Evolutionary conservation across 257 asterid species (phyloP), one percentile per base, ranked within the genome.

Genomic region (Petunia secreta): DNA sequence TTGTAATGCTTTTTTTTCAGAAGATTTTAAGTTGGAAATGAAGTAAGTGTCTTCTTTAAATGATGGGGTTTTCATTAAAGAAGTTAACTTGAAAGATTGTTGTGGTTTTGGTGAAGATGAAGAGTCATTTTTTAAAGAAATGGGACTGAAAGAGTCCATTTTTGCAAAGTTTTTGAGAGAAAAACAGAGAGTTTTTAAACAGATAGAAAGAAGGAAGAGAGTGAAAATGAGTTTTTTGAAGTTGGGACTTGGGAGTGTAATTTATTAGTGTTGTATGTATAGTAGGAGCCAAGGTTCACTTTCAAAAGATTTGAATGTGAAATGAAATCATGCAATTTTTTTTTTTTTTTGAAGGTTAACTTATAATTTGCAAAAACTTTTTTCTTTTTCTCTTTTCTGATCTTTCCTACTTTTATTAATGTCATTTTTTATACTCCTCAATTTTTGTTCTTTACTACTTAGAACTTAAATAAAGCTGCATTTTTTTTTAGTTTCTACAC

Each of bases 11-110:
- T 87, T 93, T 41, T 85, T 86, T 76, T 95, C 93, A 52, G 97
- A 88, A 62, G 80, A 54, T 57, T 87, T 92, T 80, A 95, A 91
- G 84, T 90, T 82, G 80, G 98, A 86, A 79, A 85, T 85, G 88
- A 88, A 66, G 90, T 95, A 95, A 14, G 95, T 88, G 91, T 95
- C 99, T 66, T 95, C 98, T 62, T 87, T 89, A 87, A 95, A 95
- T 53, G 98, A 89, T 1, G 95, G 93, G 2, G 97, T 77, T 6
- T 86, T 95, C 92, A 93, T 86, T 8, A 92, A 63, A 1, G 93
- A 84, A 36, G 83, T 15, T 13, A 91, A 85, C 82, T 88, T 91
- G 64, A 59, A 40, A 81, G 89, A 86, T 3, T 66, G 57, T 1
- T 76, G 63, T 5, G 86, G 86, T 44, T 74, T 85, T 5, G 91